Conservation (phyloP, 179 eudicot species). For the Beta macrorhiza region DNA sequence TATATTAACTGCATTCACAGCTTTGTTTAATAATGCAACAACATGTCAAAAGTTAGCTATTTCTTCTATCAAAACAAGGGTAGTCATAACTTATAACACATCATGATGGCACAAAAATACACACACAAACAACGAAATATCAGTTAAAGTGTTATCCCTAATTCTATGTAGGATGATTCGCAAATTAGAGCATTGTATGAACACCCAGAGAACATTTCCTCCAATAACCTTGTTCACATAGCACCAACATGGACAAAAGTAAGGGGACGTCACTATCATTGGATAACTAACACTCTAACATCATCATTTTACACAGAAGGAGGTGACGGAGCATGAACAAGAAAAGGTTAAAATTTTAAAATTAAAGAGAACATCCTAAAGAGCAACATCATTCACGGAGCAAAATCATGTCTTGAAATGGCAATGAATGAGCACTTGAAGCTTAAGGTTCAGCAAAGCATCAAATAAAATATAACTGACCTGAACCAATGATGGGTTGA, state of each 20-base stretch:
- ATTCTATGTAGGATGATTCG: neutral
- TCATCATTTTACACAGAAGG: neutral
- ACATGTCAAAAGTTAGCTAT: neutral
- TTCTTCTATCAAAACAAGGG: neutral
- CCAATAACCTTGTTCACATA: neutral
- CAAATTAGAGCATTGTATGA: neutral
- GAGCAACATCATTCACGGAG: neutral
- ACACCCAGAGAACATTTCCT: neutral
- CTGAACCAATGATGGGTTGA: constrained; percentile 89
- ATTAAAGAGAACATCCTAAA: neutral
- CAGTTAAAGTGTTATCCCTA: neutral
- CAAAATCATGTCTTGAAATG: neutral
- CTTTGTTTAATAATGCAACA: neutral
- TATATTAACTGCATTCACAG: neutral
- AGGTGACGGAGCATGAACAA: neutral
- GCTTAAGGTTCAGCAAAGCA: constrained; percentile 9
- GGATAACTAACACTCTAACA: neutral
- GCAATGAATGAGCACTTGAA: constrained; percentile 2
- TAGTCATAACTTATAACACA: neutral
- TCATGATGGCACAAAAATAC: neutral
- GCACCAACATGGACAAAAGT: neutral
- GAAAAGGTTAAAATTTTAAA: neutral
- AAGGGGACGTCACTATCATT: neutral
- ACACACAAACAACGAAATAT: neutral
- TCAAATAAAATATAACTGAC: constrained; percentile 36